Evolutionary conservation across 2,329 filamentous ascomycete species (phyloP).

Genomic region (Truncatella angustata): DNA sequence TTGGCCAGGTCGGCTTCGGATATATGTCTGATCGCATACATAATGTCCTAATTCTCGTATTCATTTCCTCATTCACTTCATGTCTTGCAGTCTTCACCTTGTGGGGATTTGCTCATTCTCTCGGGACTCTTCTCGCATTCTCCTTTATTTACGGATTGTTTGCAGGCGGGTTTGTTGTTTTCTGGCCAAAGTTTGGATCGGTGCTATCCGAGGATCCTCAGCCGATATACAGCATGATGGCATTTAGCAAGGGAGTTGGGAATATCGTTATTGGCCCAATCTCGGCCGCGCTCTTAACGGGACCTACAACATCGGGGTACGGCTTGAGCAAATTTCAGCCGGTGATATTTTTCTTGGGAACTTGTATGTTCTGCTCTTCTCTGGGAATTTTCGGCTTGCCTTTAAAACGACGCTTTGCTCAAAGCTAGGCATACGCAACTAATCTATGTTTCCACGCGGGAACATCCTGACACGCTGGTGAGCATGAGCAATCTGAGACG

Average conservation of each 20-base stretch:
- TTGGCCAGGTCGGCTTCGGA: conserved; percentile 55
- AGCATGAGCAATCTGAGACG: too few species aligned
- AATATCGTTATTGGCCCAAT: conserved; percentile 26
- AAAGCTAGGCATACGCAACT: too few species aligned
- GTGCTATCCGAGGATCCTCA: conserved; percentile 25
- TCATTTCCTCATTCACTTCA: conserved; percentile 21
- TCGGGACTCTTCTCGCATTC: conserved; percentile 57
- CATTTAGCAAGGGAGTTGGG: conserved; percentile 27
- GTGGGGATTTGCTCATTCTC: conserved; percentile 57
- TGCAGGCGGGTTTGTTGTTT: conserved; percentile 60
- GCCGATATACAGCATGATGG: conserved; percentile 26
- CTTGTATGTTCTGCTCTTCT: conserved; percentile 1
- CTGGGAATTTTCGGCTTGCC: conserved; percentile 1
- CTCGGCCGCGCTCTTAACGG: conserved; percentile 18
- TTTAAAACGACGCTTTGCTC: too few species aligned
- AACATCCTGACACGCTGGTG: too few species aligned
- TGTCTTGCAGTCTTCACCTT: conserved; percentile 56
- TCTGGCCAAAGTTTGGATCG: conserved; percentile 47
- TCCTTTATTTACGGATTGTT: conserved; percentile 64
- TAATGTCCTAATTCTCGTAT: conserved; percentile 21
- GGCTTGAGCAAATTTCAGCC: conserved; percentile 3
- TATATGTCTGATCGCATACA: conserved; percentile 57
- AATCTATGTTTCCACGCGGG: too few species aligned
- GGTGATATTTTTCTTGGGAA: neutral
- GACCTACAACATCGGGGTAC: neutral